Evolutionary conservation across 2,329 filamentous ascomycete genomes (phyloP), one percentile per base, ranked within the genome.

Genomic region (Mariannaea sp.): DNA sequence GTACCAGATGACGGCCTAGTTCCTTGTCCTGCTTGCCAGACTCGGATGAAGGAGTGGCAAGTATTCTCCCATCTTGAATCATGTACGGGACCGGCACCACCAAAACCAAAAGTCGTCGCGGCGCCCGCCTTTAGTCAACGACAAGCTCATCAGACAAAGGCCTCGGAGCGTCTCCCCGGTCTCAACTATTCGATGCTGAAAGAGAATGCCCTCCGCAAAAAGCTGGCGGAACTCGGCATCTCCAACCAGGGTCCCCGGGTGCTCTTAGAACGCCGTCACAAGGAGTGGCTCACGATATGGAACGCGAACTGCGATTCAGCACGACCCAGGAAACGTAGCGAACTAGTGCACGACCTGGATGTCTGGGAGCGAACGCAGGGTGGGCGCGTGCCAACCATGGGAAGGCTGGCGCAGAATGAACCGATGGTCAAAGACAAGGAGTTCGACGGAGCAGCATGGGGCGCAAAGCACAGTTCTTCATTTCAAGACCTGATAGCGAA

Each of bases 301-400:
- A 99, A 99, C 70, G 90, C 95, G 9, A 99, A 99, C 69, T 96
- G 92, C 73, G 94, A 99, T 71, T 88, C 92, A 2, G 82, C 82
- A 29, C 77, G 77, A 2, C 91, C 91, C 0, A 89, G 88, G 68
- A 78, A 79, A 9, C 90, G 89, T 58, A 67, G 74, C 6, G 87
- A 94, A 52, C 72, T 99, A 4, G 72, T 96, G 13, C 83, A 82
- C 12, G 93, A 97, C 55, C 71, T 99, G 10, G 88, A 93, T 17
- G 73, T 83, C 1, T 97, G 94, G 93, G 94, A 99, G 71, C 81
- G 85, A 38, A 93, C 89, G 0, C 85, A 95, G 58, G 90, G 90
- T 7, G 82, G 83, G 2, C 77, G 77, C 40, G 82, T 83, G 6
- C 72, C 76, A 9, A 73, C 73, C 4, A 72, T 56, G 17, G 67